Percentiles rank a stretch among this genome's conserved stretches.
phyloP scores from a whole-genome alignment of 2,329 filamentous ascomycete genomes.

The Dactylellina parvicollis region DNA sequence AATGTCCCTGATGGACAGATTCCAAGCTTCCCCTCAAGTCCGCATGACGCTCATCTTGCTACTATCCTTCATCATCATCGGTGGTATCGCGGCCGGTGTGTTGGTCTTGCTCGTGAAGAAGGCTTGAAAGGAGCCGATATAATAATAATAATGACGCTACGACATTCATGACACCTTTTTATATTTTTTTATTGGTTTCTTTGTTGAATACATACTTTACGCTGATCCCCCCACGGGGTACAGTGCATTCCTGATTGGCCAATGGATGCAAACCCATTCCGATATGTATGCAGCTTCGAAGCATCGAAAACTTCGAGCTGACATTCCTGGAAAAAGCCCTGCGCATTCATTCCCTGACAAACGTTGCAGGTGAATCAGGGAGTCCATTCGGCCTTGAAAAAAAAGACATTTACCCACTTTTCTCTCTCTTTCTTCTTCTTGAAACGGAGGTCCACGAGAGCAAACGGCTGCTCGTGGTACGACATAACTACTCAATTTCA shows the following conservation, averaged over 20 bases:
- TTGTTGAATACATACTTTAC: background rate
- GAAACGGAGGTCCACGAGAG: background rate
- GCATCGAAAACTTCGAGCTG: background rate
- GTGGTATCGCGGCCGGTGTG: constrained; percentile 39
- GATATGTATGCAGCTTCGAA: background rate
- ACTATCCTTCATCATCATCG: constrained; percentile 42
- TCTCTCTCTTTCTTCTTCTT: background rate
- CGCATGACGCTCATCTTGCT: constrained; percentile 43
- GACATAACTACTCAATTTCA: background rate
- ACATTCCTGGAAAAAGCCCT: background rate
- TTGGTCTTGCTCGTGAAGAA: constrained; percentile 42
- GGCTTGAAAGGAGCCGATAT: background rate
- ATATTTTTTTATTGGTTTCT: background rate
- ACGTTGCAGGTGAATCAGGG: background rate
- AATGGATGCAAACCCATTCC: background rate
- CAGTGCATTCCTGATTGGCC: background rate
- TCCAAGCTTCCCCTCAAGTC: constrained; percentile 24
- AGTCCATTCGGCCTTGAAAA: too few species aligned
- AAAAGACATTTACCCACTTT: background rate
- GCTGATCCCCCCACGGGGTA: background rate
- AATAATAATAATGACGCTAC: constrained; percentile 2
- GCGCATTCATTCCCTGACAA: background rate
- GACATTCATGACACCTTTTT: constrained; percentile 1
- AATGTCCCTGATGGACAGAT: constrained; percentile 25
- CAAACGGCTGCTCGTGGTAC: background rate